Evolutionary conservation across 768 basidiomycete genomes (phyloP), one percentile per base, ranked within the genome.

Genomic region (Porpolomopsis calyptriformis): DNA sequence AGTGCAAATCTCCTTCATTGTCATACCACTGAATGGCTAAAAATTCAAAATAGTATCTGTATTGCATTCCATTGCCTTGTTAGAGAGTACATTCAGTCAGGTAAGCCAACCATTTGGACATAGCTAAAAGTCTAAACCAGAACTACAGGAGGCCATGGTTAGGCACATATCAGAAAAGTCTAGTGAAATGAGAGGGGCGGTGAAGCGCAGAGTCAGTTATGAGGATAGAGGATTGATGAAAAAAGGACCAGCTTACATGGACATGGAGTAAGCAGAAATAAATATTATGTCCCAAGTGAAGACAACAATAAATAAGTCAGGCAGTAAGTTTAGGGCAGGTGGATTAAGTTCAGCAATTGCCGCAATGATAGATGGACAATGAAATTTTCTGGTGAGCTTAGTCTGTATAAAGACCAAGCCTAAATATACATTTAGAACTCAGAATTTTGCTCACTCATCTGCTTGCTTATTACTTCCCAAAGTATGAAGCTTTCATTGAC

Each of bases 401-500:
- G 7, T 14, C 14, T 7, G 14, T 14, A 7, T 31, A 31, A 31
- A 31, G 29, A 31, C 29, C 14, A 14, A 31, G 29, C 14, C 29
- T 14, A 31, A 31, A 31, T 14, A 31, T 31, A 31, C 29, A 14
- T 31, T 31, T 31, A 31, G 29, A 14, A 31, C 29, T 31, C 29
- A 14, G 29, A 31, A 33, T 26, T 37, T 23, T 40, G 8, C 31
- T 39, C 45, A 29, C 40, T 44, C 20, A 23, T 2, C 31, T 44
- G 45, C 34, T 40, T 43, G 25, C 22, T 40, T 47, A 40, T 20
- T 40, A 66, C 14, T 31, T 7, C 29, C 29, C 29, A 31, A 31
- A 14, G 66, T 67, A 67, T 50, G 57, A 64, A 31, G 34, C 59
- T 10, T 46, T 57, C 33, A 52, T 65, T 12, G 66, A 68, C 49